Conservation (phyloP, 345 rosid genomes). For the Salix brachista region DNA sequence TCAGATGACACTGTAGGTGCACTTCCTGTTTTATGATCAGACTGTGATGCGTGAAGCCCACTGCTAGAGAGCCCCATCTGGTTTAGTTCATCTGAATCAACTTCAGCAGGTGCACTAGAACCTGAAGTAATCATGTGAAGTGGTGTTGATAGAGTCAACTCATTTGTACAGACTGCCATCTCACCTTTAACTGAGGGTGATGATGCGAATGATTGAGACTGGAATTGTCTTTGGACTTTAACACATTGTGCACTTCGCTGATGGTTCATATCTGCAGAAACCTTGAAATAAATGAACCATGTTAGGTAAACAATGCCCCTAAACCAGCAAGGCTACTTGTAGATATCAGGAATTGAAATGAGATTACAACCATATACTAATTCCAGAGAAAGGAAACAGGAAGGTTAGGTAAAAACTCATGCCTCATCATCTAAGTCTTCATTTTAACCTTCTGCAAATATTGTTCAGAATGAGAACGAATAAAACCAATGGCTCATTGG, state of each 20-base stretch:
- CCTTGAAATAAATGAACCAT: conserved; percentile 56
- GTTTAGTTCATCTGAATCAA: conserved; percentile 60
- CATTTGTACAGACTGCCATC: conserved; percentile 64
- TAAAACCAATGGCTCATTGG: background rate
- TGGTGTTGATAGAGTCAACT: conserved; percentile 55
- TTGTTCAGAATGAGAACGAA: background rate
- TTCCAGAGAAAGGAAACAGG: background rate
- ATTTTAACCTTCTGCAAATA: background rate
- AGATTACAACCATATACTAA: background rate
- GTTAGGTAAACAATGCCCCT: conserved; percentile 31
- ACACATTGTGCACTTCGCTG: conserved; percentile 47
- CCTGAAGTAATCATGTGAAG: conserved; percentile 41
- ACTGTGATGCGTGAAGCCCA: conserved; percentile 40
- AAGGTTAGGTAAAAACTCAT: background rate
- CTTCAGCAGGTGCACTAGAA: conserved; percentile 44
- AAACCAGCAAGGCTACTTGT: conserved; percentile 4
- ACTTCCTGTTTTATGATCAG: conserved; percentile 56
- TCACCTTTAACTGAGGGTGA: conserved; percentile 49
- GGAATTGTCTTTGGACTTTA: conserved; percentile 47
- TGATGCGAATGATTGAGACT: conserved; percentile 44
- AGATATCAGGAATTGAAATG: conserved; percentile 8
- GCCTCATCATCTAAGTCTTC: background rate
- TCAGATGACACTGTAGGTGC: conserved; percentile 47
- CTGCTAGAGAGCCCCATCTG: conserved; percentile 37
- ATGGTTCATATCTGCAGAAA: conserved; percentile 60